A percentile compares a stretch with the other conserved stretches of the same genome.
These are phyloP conservation scores for Thelephora terrestris DNA, from an alignment of 1,284 basidiomycete genomes.

Conservation along the genomic window DNA sequence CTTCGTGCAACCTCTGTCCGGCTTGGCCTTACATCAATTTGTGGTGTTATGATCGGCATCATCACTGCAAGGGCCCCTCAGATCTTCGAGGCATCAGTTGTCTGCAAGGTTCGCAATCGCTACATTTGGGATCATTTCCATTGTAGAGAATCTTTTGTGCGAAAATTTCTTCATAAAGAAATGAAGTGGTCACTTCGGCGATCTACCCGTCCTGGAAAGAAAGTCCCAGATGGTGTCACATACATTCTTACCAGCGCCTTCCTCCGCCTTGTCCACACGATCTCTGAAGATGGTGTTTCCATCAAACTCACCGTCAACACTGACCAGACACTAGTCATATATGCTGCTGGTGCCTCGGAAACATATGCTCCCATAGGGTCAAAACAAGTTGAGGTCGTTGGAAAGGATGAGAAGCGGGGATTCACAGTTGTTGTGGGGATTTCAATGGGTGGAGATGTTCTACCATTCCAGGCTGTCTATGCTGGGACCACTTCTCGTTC, in stretches of 20 bases:
- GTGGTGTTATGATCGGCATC: constrained; percentile 5
- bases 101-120: neutral
- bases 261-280: constrained; percentile 16
- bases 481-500: constrained; percentile 10
- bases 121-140: constrained; percentile 8
- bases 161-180: constrained; percentile 9
- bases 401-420: constrained; percentile 25
- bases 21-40: neutral
- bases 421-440: constrained; percentile 23
- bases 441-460: constrained; percentile 16
- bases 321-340: constrained; percentile 23
- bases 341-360: no score
- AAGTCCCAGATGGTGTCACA: constrained; percentile 22
- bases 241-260: constrained; percentile 16
- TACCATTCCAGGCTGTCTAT: constrained; percentile 24
- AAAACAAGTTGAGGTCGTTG: constrained; percentile 20
- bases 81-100: neutral
- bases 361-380: no score
- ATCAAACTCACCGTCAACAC: constrained; percentile 24
- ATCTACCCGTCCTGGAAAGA: constrained; percentile 23
- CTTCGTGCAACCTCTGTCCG: neutral
- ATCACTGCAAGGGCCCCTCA: constrained; percentile 3
- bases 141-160: constrained; percentile 12
- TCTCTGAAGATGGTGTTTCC: constrained; percentile 23
- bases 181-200: constrained; percentile 13